Conservation (phyloP, 2,329 filamentous ascomycete species). For the Xylaria sp. region DNA sequence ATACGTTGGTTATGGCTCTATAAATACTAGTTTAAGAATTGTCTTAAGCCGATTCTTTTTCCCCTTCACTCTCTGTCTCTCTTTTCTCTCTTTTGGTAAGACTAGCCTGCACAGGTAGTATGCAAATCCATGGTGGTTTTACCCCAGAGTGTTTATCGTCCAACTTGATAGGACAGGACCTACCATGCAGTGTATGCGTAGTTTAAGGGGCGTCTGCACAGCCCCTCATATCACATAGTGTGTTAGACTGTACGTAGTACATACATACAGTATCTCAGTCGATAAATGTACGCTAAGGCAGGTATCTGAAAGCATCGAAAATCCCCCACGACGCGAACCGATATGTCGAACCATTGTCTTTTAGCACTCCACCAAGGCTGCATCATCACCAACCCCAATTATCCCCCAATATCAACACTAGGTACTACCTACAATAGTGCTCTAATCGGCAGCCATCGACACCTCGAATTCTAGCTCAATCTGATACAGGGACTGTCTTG, state of each 20-base stretch:
- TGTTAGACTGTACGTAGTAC: background rate
- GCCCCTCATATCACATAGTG: background rate
- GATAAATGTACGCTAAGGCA: background rate
- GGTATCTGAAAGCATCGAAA: background rate
- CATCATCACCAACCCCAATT: slow-evolving; percentile 1
- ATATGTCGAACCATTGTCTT: slow-evolving; percentile 7
- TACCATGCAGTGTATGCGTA: too few relatives aligned
- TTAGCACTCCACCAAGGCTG: background rate
- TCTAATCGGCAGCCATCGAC: slow-evolving; percentile 13
- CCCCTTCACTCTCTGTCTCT: background rate
- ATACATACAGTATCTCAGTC: background rate
- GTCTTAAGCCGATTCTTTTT: background rate
- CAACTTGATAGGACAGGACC: background rate
- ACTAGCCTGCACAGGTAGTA: background rate
- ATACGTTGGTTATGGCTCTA: too few relatives aligned
- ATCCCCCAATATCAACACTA: background rate
- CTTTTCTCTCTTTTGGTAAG: background rate
- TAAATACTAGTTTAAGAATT: background rate
- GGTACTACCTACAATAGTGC: background rate
- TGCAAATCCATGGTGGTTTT: background rate
- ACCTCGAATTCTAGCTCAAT: slow-evolving; percentile 25
- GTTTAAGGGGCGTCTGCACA: background rate
- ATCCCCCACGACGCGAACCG: slow-evolving; percentile 12
- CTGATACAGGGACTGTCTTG: slow-evolving; percentile 45
- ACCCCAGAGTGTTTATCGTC: background rate